phyloP scores from a whole-genome alignment of 2,329 filamentous ascomycete species.

The Aschersonia sp. region DNA sequence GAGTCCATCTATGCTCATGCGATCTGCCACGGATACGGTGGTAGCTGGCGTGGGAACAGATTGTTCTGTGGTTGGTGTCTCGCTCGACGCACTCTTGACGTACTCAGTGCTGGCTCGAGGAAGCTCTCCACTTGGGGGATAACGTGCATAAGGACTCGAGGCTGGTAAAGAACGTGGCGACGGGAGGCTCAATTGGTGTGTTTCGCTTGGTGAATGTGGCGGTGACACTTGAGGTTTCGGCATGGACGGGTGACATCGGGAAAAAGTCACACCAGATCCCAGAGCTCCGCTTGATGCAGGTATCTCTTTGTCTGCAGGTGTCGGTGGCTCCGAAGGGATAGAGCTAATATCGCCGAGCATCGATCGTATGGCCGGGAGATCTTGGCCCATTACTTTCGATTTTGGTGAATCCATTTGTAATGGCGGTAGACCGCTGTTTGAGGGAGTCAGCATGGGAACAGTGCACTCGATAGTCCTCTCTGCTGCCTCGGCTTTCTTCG shows the following conservation, averaged over 20 bases:
- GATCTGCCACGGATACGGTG: conserved; percentile 27
- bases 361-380: conserved; percentile 23
- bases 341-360: conserved; percentile 20
- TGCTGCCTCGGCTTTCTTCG: conserved; percentile 2
- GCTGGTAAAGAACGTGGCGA: conserved; percentile 30
- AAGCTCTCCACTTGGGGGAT: conserved; percentile 14
- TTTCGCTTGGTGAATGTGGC: conserved; percentile 34
- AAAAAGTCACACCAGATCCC: not conserved
- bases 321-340: conserved; percentile 14
- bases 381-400: conserved; percentile 19
- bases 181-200: conserved; percentile 27
- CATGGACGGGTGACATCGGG: conserved; percentile 13
- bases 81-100: conserved; percentile 26
- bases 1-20: conserved; percentile 44
- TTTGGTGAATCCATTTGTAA: conserved; percentile 21
- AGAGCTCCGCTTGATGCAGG: not conserved
- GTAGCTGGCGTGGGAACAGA: conserved; percentile 27
- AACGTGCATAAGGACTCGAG: conserved; percentile 23
- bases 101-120: conserved; percentile 26
- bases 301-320: conserved; percentile 16
- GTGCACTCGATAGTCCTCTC: conserved; percentile 11
- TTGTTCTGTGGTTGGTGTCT: conserved; percentile 31
- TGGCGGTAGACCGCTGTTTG: conserved; percentile 19
- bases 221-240: conserved; percentile 21
- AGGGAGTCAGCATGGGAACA: conserved; percentile 9